Conservation (phyloP, 148 eudicot genomes). For the Silene latifolia region DNA sequence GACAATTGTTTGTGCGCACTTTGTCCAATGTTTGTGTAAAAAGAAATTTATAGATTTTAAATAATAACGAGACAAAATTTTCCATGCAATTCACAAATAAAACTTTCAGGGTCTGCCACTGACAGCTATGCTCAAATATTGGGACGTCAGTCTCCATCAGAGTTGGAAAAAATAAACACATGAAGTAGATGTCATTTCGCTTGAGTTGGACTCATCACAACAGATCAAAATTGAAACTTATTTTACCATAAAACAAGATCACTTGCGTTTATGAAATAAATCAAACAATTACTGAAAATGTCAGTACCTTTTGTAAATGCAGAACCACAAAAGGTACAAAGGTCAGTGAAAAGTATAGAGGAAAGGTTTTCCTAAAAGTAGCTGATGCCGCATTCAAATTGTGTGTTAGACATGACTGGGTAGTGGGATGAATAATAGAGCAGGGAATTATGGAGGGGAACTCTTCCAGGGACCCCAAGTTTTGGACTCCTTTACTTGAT, state of each 20-base stretch:
- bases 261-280: conserved; percentile 6
- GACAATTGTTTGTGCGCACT: neutral
- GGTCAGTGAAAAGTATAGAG: conserved; percentile 89
- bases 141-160: no score
- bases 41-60: no score
- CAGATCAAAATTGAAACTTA: neutral
- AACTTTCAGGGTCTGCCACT: neutral
- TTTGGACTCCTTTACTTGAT: conserved; percentile 43
- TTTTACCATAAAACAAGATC: neutral
- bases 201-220: neutral
- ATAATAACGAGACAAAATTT: no score
- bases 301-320: conserved; percentile 79
- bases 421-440: conserved; percentile 78
- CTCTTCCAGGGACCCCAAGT: conserved; percentile 49
- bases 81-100: no score
- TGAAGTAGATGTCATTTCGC: neutral
- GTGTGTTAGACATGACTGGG: conserved; percentile 72
- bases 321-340: conserved; percentile 95
- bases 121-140: neutral
- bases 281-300: conserved; percentile 2
- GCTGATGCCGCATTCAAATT: conserved; percentile 62
- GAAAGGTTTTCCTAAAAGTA: conserved; percentile 93
- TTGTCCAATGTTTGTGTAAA: neutral
- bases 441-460: conserved; percentile 89
- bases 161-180: no score